Percentiles rank a stretch among this genome's conserved stretches.
Evolutionary conservation across 2,329 filamentous ascomycete species (phyloP).

Genomic region (Diaporthe citrichinensis): DNA sequence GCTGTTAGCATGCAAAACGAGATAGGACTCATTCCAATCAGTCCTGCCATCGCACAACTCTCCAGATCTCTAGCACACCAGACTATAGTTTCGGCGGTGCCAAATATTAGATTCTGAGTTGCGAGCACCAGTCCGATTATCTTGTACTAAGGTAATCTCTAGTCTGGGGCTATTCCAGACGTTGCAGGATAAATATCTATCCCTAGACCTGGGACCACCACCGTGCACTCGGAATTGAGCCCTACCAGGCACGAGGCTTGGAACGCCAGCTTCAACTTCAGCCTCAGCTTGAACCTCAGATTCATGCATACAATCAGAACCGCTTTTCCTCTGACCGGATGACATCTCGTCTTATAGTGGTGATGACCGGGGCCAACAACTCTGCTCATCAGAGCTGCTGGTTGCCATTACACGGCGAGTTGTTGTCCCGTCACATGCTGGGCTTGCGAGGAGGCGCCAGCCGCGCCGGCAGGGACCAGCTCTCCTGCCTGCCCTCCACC

Average conservation of each 20-base stretch:
- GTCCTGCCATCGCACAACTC: neutral
- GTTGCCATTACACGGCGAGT: neutral
- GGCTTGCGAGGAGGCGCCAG: constrained; percentile 5
- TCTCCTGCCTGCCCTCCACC: neutral
- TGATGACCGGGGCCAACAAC: neutral
- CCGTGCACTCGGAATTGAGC: neutral
- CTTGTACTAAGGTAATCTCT: neutral
- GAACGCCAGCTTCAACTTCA: neutral
- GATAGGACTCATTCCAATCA: neutral
- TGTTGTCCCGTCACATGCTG: constrained; percentile 6
- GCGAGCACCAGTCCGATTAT: neutral
- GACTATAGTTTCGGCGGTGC: neutral
- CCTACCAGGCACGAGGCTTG: neutral
- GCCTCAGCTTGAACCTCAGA: neutral
- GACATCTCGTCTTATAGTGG: neutral
- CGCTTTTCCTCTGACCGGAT: neutral
- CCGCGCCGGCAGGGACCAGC: neutral
- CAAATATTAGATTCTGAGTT: neutral
- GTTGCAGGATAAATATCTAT: neutral
- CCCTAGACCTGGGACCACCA: neutral
- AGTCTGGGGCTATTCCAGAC: neutral
- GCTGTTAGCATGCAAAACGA: neutral
- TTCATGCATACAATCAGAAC: neutral
- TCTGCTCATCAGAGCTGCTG: neutral
- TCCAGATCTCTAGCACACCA: neutral